Evolutionary conservation across 306 rosid genomes (phyloP).

Genomic region (Quercus bicolor): DNA sequence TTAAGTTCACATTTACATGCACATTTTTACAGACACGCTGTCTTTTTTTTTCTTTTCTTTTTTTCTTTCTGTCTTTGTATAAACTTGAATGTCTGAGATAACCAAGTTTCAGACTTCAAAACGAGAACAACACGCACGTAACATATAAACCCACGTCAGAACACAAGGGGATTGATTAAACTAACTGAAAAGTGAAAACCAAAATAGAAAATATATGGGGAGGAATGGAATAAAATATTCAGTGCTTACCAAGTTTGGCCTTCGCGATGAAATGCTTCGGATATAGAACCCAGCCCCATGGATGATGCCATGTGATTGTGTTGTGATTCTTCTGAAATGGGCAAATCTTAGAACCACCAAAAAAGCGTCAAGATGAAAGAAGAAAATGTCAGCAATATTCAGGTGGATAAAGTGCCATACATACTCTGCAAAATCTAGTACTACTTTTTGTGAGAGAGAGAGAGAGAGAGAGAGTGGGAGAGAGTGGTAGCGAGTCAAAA

Average conservation of each 20-base stretch:
- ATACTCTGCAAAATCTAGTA: slow-evolving; percentile 21
- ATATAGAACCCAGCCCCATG: slow-evolving; percentile 71
- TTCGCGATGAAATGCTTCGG: slow-evolving; percentile 64
- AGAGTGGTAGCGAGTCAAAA: slow-evolving; percentile 50
- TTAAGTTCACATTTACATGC: background rate
- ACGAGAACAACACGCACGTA: background rate
- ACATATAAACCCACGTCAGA: background rate
- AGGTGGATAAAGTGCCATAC: slow-evolving; percentile 1
- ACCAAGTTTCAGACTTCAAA: background rate
- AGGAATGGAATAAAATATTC: too few relatives aligned
- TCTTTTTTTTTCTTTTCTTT: too few relatives aligned
- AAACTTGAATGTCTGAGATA: background rate
- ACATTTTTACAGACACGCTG: background rate
- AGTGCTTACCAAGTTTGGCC: slow-evolving; percentile 58
- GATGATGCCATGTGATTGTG: slow-evolving; percentile 45
- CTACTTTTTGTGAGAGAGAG: background rate
- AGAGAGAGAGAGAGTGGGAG: background rate
- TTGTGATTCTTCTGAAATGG: background rate
- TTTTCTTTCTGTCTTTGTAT: too few relatives aligned
- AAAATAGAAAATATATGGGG: too few relatives aligned
- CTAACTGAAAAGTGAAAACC: background rate
- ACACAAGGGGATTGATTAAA: background rate
- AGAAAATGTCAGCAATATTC: slow-evolving; percentile 1
- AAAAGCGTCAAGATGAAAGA: background rate
- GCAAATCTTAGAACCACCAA: slow-evolving; percentile 5